These are phyloP conservation scores for Berkeleyomyces rouxiae DNA, from an alignment of 2,329 filamentous ascomycete genomes.

Conservation along the genomic window DNA sequence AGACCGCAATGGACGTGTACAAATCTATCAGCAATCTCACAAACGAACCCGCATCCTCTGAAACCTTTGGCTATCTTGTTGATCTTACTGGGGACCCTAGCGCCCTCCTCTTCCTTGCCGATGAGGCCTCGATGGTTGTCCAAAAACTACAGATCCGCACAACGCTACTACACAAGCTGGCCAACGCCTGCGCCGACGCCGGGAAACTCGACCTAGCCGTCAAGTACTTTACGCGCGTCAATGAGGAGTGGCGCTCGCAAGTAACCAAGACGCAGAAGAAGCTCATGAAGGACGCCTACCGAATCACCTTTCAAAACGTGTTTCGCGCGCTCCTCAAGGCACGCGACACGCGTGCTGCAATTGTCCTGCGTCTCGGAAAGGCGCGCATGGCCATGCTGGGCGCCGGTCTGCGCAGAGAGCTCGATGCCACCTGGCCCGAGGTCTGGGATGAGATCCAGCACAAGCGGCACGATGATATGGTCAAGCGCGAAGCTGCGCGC, in stretches of 20 bases:
- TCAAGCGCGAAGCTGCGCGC: neutral
- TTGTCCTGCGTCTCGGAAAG: conserved; percentile 2
- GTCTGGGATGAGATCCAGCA: conserved; percentile 6
- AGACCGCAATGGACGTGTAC: conserved; percentile 14
- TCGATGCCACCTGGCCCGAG: conserved; percentile 8
- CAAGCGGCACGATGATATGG: neutral
- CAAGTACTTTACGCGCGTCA: conserved; percentile 5
- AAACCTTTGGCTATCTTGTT: conserved; percentile 11
- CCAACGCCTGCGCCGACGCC: conserved; percentile 18
- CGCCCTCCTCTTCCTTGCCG: conserved; percentile 7
- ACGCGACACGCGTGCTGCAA: neutral
- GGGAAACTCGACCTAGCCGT: conserved; percentile 23
- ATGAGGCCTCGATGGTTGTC: conserved; percentile 7
- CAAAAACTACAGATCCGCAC: conserved; percentile 9
- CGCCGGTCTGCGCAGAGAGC: conserved; percentile 6
- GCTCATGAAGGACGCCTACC: conserved; percentile 9
- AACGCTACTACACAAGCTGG: conserved; percentile 16
- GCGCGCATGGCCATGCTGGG: conserved; percentile 7
- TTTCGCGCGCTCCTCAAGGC: neutral
- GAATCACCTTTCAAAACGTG: conserved; percentile 14
- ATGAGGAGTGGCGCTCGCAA: conserved; percentile 5
- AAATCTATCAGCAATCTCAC: conserved; percentile 14
- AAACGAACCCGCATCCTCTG: conserved; percentile 14
- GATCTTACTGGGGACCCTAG: neutral
- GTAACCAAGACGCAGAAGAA: conserved; percentile 2